phyloP scores from a whole-genome alignment of 495 filamentous ascomycete genomes.

The Apiosordaria backusii region DNA sequence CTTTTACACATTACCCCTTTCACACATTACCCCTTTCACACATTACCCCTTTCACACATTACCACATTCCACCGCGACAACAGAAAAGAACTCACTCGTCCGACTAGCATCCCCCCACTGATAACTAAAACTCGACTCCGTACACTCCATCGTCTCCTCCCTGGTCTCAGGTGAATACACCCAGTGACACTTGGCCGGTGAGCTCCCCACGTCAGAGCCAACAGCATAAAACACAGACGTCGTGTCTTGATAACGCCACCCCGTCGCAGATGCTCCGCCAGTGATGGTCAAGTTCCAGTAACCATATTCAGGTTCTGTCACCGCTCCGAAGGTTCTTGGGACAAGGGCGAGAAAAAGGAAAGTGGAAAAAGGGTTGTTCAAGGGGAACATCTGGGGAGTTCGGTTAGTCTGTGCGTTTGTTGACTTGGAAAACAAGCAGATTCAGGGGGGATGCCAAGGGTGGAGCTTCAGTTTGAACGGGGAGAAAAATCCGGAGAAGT shows the following conservation, averaged over 20 bases:
- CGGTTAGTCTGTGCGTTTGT: no score
- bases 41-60: no score
- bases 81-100: neutral
- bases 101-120: neutral
- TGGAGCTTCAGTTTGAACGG: no score
- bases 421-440: no score
- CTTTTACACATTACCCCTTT: neutral
- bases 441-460: no score
- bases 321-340: neutral
- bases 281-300: conserved; percentile 3
- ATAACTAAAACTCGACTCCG: neutral
- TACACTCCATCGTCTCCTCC: conserved; percentile 6
- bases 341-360: neutral
- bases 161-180: neutral
- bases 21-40: neutral
- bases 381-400: no score
- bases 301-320: neutral
- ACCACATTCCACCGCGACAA: neutral
- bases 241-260: conserved; percentile 3
- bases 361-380: neutral
- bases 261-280: neutral
- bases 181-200: neutral
- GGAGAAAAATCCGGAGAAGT: no score
- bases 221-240: neutral
- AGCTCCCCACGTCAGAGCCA: neutral